Base-by-base conservation (phyloP, 1,284 basidiomycete genomes). In the Cronartium ribicola region DNA sequence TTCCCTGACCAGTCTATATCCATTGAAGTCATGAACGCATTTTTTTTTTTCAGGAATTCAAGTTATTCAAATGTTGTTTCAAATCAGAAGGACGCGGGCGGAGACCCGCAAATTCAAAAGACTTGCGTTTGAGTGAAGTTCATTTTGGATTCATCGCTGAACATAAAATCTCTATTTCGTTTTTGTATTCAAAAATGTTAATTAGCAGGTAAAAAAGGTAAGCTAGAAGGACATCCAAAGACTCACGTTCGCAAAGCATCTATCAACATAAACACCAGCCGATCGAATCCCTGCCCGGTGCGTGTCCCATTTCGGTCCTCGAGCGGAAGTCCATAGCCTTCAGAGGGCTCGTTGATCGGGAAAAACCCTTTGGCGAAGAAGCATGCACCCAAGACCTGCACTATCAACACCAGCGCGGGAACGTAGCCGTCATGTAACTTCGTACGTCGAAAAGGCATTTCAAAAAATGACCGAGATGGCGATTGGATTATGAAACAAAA, bases 181-280 rank as follows among this genome's bases (percentile, higher is more conserved):
- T 29, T 29, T 29, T 13, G 8, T 5, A 29, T 43, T 57, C 61
- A 17, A 29, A 29, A 29, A 29, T 29, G 29, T 29, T 29, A 29
- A 29, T 29, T 2, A 29, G 29, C 29, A 29, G 29, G 29, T 2
- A 29, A 1, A 29, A 29, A 29, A 29, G 29, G 29, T 29, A 29
- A 1, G 68, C 6, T n/a, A 36, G 11, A 10, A 37, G 7, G 6
- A 48, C 13, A 20, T 43, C 20, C n/a, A 14, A 17, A 40, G 65
- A 69, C 76, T 51, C 46, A 78, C 78, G 75, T 76, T 43, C 77
- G 68, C 6, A 79, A 57, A 13, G 77, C 77, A 57, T 79, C 78
- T 14, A 79, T 77, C 20, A 79, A 60, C 6, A 79, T 73, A 60
- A 79, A 78, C 10, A 69, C 77, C 57, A 79, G 67, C 22, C 77